phyloP scores from a whole-genome alignment of 2,329 filamentous ascomycete genomes.

The Neonectria magnoliae region DNA sequence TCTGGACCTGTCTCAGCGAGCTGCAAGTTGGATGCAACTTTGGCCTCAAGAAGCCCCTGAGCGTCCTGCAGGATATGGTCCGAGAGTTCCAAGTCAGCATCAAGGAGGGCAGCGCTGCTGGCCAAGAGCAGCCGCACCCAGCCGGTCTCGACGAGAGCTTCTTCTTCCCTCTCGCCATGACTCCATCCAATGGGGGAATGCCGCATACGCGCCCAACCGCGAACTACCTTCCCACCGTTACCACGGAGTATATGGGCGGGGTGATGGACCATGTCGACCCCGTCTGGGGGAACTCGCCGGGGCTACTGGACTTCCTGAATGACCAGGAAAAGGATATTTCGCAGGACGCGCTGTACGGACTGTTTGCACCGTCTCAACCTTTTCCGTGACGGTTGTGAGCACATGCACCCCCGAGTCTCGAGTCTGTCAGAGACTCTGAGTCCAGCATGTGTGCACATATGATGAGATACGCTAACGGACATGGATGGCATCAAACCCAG shows the following conservation, averaged over 20 bases:
- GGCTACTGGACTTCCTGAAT: slow-evolving; percentile 42
- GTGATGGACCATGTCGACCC: slow-evolving; percentile 41
- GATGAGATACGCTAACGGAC: background rate
- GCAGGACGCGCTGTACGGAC: slow-evolving; percentile 44
- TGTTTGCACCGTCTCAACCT: slow-evolving; percentile 45
- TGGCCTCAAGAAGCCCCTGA: slow-evolving; percentile 49
- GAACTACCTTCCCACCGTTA: slow-evolving; percentile 30
- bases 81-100: slow-evolving; percentile 44
- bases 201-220: slow-evolving; percentile 28
- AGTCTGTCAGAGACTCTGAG: background rate
- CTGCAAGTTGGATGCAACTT: slow-evolving; percentile 49
- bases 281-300: slow-evolving; percentile 39
- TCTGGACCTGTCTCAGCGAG: slow-evolving; percentile 50
- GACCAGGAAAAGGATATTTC: slow-evolving; percentile 47
- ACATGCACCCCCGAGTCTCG: background rate
- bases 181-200: slow-evolving; percentile 18
- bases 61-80: slow-evolving; percentile 47
- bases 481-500: background rate
- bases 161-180: slow-evolving; percentile 44
- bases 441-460: background rate
- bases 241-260: slow-evolving; percentile 32
- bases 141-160: slow-evolving; percentile 45
- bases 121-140: slow-evolving; percentile 33
- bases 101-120: slow-evolving; percentile 39
- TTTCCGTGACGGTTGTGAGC: slow-evolving; percentile 35